Conservation (phyloP, 1,284 basidiomycete genomes). For the Sphagnurus paluster region DNA sequence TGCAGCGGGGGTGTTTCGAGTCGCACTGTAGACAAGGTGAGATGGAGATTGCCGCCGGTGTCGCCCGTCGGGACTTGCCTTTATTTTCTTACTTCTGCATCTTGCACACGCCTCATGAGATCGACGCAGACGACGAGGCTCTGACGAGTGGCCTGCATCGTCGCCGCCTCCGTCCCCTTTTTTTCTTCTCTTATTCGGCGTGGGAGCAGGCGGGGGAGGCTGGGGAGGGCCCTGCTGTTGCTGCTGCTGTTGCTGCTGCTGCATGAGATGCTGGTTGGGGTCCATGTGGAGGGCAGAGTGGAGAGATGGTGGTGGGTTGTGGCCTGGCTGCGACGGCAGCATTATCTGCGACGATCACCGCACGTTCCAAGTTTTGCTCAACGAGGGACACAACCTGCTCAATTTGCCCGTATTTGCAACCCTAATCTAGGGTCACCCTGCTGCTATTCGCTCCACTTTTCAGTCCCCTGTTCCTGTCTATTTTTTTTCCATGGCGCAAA, state of each 20-base stretch:
- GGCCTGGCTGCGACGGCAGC: slow-evolving; percentile 30
- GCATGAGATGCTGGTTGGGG: slow-evolving; percentile 50
- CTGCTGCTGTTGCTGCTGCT: slow-evolving; percentile 35
- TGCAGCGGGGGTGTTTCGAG: slow-evolving; percentile 81
- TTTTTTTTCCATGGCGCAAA: slow-evolving; percentile 10
- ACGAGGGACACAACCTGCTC: slow-evolving; percentile 29
- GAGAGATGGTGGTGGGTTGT: slow-evolving; percentile 41
- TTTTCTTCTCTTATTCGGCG: slow-evolving; percentile 53
- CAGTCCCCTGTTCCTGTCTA: background rate
- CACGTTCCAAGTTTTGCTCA: slow-evolving; percentile 22
- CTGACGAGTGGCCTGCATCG: slow-evolving; percentile 52
- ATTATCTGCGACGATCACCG: slow-evolving; percentile 27
- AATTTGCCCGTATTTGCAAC: slow-evolving; percentile 34
- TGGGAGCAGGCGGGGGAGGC: slow-evolving; percentile 30
- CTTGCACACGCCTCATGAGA: slow-evolving; percentile 86
- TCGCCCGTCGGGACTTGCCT: slow-evolving; percentile 86
- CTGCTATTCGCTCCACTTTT: background rate
- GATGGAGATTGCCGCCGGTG: slow-evolving; percentile 80
- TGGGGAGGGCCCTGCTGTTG: slow-evolving; percentile 29
- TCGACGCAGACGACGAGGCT: slow-evolving; percentile 75
- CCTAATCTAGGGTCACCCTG: slow-evolving; percentile 19
- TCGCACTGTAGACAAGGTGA: slow-evolving; percentile 61
- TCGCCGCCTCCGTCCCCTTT: slow-evolving; percentile 56
- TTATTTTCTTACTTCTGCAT: slow-evolving; percentile 90
- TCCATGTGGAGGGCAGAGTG: slow-evolving; percentile 69